phyloP scores from a whole-genome alignment of 139 green algal species.

The Protoeuglena noctilucae region DNA sequence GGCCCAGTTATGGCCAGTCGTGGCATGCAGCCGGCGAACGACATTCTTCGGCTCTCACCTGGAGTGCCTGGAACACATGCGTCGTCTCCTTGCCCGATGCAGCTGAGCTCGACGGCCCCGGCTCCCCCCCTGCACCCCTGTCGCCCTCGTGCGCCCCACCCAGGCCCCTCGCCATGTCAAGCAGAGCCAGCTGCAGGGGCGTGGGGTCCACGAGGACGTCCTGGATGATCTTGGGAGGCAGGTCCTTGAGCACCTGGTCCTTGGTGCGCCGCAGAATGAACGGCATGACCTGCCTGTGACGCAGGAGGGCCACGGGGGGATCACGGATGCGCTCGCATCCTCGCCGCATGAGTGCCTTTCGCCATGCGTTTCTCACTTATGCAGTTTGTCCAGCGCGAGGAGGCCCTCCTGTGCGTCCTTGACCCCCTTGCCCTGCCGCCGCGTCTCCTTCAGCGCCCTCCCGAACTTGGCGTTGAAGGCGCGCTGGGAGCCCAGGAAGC shows the following conservation, averaged over 20 bases:
- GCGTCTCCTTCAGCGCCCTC: conserved; percentile 37
- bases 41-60: no score
- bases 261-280: conserved; percentile 94
- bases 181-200: conserved; percentile 63
- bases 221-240: conserved; percentile 92
- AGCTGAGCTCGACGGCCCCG: not conserved
- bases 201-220: conserved; percentile 74
- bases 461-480: conserved; percentile 77
- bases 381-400: conserved; percentile 69
- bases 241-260: conserved; percentile 78
- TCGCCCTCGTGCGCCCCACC: not conserved
- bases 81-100: conserved; percentile 2
- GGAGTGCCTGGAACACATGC: conserved; percentile 51
- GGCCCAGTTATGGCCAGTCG: no score
- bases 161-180: not conserved
- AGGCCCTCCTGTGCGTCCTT: conserved; percentile 46
- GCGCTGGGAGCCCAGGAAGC: conserved; percentile 26
- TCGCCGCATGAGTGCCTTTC: no score
- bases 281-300: conserved; percentile 85
- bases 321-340: no score
- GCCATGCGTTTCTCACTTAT: no score
- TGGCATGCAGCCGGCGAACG: no score
- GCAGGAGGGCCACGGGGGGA: no score
- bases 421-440: conserved; percentile 38
- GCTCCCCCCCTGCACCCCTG: not conserved